Percentiles rank a stretch among this genome's conserved stretches.
phyloP scores from a whole-genome alignment of 495 filamentous ascomycete species.

The Penicillium soppii region DNA sequence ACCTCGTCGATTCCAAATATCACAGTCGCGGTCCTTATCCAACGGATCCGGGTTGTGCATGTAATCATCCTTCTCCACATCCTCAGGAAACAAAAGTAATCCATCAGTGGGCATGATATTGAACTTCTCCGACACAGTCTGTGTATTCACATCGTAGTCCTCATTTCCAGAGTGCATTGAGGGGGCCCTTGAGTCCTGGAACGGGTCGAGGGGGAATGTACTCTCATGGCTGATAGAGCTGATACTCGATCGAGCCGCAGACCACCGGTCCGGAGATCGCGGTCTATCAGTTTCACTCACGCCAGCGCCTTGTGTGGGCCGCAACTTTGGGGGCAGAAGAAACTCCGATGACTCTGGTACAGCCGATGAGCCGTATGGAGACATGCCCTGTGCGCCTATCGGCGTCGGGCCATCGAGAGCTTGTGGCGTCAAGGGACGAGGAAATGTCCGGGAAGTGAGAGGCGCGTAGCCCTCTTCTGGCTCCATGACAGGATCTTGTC shows the following conservation, averaged over 20 bases:
- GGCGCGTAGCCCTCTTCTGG: slow-evolving; percentile 27
- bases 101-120: slow-evolving; percentile 73
- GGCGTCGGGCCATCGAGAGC: slow-evolving; percentile 6
- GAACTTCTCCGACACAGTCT: slow-evolving; percentile 77
- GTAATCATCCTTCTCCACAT: slow-evolving; percentile 77
- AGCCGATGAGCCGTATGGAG: slow-evolving; percentile 27
- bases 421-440: slow-evolving; percentile 25
- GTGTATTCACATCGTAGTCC: slow-evolving; percentile 67
- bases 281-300: not conserved
- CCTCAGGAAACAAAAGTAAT: slow-evolving; percentile 68
- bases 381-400: slow-evolving; percentile 19
- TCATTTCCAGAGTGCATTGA: slow-evolving; percentile 65
- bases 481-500: slow-evolving; percentile 49
- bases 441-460: slow-evolving; percentile 20
- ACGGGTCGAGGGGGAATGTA: slow-evolving; percentile 36
- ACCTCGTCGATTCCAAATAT: slow-evolving; percentile 66
- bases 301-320: slow-evolving; percentile 10
- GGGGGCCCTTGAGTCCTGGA: slow-evolving; percentile 57
- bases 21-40: slow-evolving; percentile 65
- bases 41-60: slow-evolving; percentile 70
- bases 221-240: slow-evolving; percentile 53
- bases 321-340: slow-evolving; percentile 54
- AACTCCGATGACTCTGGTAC: slow-evolving; percentile 58
- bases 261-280: slow-evolving; percentile 7
- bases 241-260: slow-evolving; percentile 22